These are phyloP conservation scores for Backusella macrospora DNA, from an alignment of 192 early-diverging fungal genomes.

Conservation along the genomic window DNA sequence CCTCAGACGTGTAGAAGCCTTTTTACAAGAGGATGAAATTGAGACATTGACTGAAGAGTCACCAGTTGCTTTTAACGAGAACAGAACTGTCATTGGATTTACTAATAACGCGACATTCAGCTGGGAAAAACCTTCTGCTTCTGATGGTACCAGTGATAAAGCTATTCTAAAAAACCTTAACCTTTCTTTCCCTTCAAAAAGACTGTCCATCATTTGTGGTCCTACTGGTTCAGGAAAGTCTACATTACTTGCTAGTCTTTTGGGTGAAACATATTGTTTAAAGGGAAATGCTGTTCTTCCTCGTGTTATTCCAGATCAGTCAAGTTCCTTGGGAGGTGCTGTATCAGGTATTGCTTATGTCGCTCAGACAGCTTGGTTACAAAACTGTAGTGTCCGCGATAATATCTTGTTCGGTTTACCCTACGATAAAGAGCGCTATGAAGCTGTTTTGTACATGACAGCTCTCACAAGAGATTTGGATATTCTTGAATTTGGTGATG, in stretches of 20 bases:
- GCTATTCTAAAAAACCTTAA: conserved; percentile 35
- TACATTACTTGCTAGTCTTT: background rate
- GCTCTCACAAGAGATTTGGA: conserved; percentile 86
- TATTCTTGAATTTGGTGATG: conserved; percentile 82
- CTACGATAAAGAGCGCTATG: conserved; percentile 75
- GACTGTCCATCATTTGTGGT: no score
- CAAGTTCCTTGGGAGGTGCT: conserved; percentile 26
- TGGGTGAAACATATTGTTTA: background rate
- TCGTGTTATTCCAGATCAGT: conserved; percentile 3
- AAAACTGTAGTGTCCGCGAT: conserved; percentile 36
- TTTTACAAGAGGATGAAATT: background rate
- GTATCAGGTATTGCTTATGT: conserved; percentile 75
- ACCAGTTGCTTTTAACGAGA: background rate
- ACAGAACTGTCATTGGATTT: background rate
- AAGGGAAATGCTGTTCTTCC: conserved; percentile 49
- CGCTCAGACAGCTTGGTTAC: conserved; percentile 67
- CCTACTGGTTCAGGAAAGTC: background rate
- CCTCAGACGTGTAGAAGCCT: background rate
- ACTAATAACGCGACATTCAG: background rate
- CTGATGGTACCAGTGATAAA: conserved; percentile 9
- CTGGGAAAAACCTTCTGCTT: background rate
- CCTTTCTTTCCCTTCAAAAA: no score
- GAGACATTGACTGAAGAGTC: background rate
- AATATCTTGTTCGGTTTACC: conserved; percentile 82
- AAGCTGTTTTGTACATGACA: conserved; percentile 78